phyloP scores from a whole-genome alignment of 352 stramenopile species.

The Pythium brachiatum region DNA sequence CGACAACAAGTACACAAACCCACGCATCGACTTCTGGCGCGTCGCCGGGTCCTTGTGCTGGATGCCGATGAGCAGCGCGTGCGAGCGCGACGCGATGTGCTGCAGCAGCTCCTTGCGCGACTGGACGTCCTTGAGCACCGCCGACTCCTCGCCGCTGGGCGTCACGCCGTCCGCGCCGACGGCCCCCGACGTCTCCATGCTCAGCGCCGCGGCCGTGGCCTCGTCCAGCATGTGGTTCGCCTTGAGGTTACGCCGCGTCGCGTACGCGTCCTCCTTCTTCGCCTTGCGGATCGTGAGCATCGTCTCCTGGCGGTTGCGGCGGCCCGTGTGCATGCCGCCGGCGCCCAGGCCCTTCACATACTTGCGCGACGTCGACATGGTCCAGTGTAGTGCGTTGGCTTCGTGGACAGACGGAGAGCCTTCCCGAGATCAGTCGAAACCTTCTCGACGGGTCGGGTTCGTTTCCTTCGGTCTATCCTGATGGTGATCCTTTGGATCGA shows the following conservation, averaged over 20 bases:
- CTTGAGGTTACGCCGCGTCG: conserved; percentile 82
- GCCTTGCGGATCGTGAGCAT: conserved; percentile 87
- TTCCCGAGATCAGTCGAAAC: neutral
- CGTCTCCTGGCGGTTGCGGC: conserved; percentile 82
- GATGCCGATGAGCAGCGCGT: conserved; percentile 79
- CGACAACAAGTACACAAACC: conserved; percentile 85
- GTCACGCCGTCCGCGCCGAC: conserved; percentile 19
- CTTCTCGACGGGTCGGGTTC: neutral
- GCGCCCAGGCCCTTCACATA: conserved; percentile 70
- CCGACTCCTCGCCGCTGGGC: conserved; percentile 8
- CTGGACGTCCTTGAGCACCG: conserved; percentile 32
- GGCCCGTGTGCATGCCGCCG: conserved; percentile 70
- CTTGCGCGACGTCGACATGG: conserved; percentile 46
- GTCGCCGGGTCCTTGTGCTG: conserved; percentile 72
- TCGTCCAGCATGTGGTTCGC: conserved; percentile 54
- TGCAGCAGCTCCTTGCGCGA: conserved; percentile 72
- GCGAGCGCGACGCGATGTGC: conserved; percentile 73
- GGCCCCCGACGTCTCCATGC: neutral
- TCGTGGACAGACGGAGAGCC: too few species aligned
- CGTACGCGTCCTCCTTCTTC: conserved; percentile 88
- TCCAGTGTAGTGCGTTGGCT: neutral
- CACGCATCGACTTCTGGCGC: conserved; percentile 81
- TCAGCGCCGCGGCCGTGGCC: conserved; percentile 5
- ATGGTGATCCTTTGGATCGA: too few species aligned
- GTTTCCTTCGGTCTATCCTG: neutral